Percentiles rank a stretch among this genome's conserved stretches.
Conservation (phyloP, 2,329 filamentous ascomycete genomes). For the Neocucurbitaria cava region DNA sequence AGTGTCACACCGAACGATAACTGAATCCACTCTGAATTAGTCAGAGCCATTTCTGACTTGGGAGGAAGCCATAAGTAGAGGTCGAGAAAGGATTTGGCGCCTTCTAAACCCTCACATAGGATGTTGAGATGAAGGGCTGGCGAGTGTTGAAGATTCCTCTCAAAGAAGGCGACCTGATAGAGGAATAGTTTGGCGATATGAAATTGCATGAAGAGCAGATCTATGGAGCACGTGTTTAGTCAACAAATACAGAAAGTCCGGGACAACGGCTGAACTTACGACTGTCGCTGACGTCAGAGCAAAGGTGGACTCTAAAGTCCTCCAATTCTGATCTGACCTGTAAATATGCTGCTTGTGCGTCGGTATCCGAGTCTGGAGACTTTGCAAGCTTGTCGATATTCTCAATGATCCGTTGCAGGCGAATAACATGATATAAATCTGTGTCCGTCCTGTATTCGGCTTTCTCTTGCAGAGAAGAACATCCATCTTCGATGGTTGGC, state of each 20-base stretch:
- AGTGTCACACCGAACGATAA: conserved; percentile 45
- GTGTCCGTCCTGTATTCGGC: conserved; percentile 44
- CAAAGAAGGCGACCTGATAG: conserved; percentile 49
- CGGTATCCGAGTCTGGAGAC: conserved; percentile 22
- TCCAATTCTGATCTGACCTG: conserved; percentile 43
- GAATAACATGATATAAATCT: conserved; percentile 46
- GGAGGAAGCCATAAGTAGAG: conserved; percentile 45
- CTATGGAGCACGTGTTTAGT: conserved; percentile 23
- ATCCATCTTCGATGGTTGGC: conserved; percentile 48
- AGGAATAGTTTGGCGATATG: conserved; percentile 50
- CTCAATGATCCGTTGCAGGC: conserved; percentile 50
- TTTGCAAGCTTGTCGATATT: conserved; percentile 42
- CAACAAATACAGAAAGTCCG: neutral
- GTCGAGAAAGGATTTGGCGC: conserved; percentile 40
- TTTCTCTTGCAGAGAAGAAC: conserved; percentile 41
- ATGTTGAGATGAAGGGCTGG: conserved; percentile 35
- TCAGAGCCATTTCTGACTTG: conserved; percentile 45
- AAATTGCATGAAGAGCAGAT: conserved; percentile 50
- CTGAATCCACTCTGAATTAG: conserved; percentile 52
- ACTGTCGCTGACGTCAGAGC: conserved; percentile 35
- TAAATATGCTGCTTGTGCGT: conserved; percentile 40
- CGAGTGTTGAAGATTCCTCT: conserved; percentile 36
- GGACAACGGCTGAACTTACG: conserved; percentile 28
- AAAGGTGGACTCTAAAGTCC: conserved; percentile 37
- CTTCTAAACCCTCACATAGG: conserved; percentile 30